A percentile compares a stretch with the other conserved stretches of the same genome.
phyloP scores from a whole-genome alignment of 768 basidiomycete genomes.

The Tulasnella sp. region DNA sequence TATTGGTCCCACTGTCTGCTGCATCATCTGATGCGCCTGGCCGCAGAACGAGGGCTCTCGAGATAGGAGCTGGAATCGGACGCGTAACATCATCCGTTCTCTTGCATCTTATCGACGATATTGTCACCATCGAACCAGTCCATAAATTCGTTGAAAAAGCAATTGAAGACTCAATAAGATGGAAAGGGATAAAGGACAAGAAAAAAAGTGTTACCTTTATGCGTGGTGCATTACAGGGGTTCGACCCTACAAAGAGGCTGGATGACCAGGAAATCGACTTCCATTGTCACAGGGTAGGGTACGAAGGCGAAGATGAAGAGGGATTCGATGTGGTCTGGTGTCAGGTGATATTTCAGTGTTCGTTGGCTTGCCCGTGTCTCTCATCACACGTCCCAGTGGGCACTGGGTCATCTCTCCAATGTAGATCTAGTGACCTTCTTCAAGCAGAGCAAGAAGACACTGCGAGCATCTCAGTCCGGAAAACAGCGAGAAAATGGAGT shows the following conservation, averaged over 20 bases:
- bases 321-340: slow-evolving; percentile 90
- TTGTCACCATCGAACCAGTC: slow-evolving; percentile 85
- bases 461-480: slow-evolving; percentile 30
- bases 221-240: slow-evolving; percentile 63
- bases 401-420: slow-evolving; percentile 75
- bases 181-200: slow-evolving; percentile 54
- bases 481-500: slow-evolving; percentile 32
- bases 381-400: slow-evolving; percentile 43
- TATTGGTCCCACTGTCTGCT: slow-evolving; percentile 40
- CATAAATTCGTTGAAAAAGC: slow-evolving; percentile 64
- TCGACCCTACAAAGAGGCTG: slow-evolving; percentile 42
- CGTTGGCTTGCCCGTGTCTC: not conserved
- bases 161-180: slow-evolving; percentile 32
- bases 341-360: too few species aligned
- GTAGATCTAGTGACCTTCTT: slow-evolving; percentile 68
- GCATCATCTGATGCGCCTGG: slow-evolving; percentile 14
- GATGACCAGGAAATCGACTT: slow-evolving; percentile 17
- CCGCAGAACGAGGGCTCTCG: slow-evolving; percentile 59
- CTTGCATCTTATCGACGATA: slow-evolving; percentile 75
- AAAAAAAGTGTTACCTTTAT: slow-evolving; percentile 67
- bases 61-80: slow-evolving; percentile 77
- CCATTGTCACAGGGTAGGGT: slow-evolving; percentile 6
- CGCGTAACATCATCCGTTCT: slow-evolving; percentile 82
- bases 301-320: slow-evolving; percentile 26
- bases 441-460: slow-evolving; percentile 42